These are phyloP conservation scores for Fusarium gaditjirri DNA, from an alignment of 2,329 filamentous ascomycete species.

Conservation along the genomic window DNA sequence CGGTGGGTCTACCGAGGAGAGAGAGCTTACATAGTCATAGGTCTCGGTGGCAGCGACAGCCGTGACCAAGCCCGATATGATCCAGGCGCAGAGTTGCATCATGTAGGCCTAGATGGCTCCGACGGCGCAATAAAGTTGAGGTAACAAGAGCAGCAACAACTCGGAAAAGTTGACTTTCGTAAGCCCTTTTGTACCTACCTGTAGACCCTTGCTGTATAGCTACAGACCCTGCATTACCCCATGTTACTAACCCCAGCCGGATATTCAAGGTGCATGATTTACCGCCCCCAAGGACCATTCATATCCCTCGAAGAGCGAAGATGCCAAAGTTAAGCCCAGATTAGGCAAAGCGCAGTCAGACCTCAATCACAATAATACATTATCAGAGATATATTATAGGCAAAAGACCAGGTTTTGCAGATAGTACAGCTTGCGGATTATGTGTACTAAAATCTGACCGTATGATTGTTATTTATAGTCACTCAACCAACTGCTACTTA, in stretches of 20 bases:
- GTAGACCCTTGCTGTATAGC: not conserved
- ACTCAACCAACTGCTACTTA: no score
- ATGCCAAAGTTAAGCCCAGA: not conserved
- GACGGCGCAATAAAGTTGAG: no score
- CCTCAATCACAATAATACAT: no score
- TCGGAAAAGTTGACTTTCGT: no score
- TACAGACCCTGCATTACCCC: not conserved
- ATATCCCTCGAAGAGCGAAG: accelerated
- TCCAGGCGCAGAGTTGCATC: not conserved
- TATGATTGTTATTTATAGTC: accelerated
- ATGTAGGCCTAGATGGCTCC: not conserved
- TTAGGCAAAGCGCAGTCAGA: no score
- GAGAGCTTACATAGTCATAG: not conserved
- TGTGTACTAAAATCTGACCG: not conserved
- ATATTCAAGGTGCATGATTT: not conserved
- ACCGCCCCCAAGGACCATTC: not conserved
- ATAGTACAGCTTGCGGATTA: accelerated
- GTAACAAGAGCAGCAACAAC: no score
- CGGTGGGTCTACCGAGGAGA: no score
- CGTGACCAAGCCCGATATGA: not conserved
- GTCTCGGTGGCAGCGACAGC: not conserved
- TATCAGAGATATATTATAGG: accelerated
- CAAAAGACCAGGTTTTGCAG: accelerated
- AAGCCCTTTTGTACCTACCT: not conserved
- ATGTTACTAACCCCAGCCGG: not conserved